phyloP scores from a whole-genome alignment of 1,139 yeast species.

The Lodderomyces oxycetoniae region DNA sequence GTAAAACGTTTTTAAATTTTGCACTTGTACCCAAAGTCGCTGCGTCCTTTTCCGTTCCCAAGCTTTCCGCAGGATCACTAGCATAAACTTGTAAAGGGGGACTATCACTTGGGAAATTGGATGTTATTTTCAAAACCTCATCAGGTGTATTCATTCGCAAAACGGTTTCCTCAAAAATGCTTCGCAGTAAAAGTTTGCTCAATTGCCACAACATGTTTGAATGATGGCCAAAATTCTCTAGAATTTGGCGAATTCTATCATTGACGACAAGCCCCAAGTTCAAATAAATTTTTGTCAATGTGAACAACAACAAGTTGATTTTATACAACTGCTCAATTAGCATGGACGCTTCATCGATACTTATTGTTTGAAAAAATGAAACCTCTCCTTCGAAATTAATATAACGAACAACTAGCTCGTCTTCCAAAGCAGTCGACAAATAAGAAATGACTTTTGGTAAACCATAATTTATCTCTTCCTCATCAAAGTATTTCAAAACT shows the following conservation, averaged over 20 bases:
- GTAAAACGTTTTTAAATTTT: conserved; percentile 56
- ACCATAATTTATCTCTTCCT: conserved; percentile 50
- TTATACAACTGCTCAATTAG: conserved; percentile 32
- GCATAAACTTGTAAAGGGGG: conserved; percentile 36
- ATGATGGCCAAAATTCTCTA: conserved; percentile 38
- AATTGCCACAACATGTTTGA: conserved; percentile 26
- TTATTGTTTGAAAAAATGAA: conserved; percentile 28
- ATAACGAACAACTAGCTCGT: conserved; percentile 17
- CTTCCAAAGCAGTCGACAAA: conserved; percentile 15
- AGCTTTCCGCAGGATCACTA: conserved; percentile 27
- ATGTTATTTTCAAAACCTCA: conserved; percentile 43
- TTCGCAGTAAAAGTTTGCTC: conserved; percentile 43
- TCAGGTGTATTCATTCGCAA: conserved; percentile 46
- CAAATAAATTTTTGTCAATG: conserved; percentile 51
- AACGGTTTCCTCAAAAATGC: conserved; percentile 53
- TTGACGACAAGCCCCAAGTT: conserved; percentile 48
- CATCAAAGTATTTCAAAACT: conserved; percentile 53
- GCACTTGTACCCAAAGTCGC: conserved; percentile 44
- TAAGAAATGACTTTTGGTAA: conserved; percentile 23
- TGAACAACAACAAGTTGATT: conserved; percentile 37
- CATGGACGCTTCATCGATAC: conserved; percentile 26
- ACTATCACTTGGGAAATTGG: conserved; percentile 23
- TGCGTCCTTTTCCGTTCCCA: conserved; percentile 22
- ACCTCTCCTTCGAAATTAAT: conserved; percentile 15
- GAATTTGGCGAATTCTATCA: conserved; percentile 44